Evolutionary conservation across 495 filamentous ascomycete species (phyloP).

Genomic region (Trichoderma asperelloides): DNA sequence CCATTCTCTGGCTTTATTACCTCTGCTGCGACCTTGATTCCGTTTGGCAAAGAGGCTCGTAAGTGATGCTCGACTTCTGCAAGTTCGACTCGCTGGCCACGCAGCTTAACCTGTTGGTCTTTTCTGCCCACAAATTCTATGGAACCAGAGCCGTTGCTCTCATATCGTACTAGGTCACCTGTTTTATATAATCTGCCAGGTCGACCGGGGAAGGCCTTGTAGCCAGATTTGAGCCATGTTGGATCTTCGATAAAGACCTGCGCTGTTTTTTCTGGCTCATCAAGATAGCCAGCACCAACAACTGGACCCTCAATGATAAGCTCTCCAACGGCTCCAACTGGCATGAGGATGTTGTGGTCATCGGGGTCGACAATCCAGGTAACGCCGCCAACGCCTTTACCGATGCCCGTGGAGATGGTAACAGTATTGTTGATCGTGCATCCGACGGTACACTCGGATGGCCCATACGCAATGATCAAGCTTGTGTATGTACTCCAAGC

Average conservation of each 20-base stretch:
- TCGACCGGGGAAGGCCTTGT: slow-evolving; percentile 28
- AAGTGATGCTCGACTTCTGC: slow-evolving; percentile 56
- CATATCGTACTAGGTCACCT: slow-evolving; percentile 54
- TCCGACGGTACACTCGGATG: slow-evolving; percentile 44
- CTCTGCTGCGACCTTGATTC: slow-evolving; percentile 30
- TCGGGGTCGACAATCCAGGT: slow-evolving; percentile 50
- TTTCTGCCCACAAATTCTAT: slow-evolving; percentile 54
- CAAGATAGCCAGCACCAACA: slow-evolving; percentile 42
- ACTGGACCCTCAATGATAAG: slow-evolving; percentile 52
- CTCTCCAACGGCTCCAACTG: slow-evolving; percentile 53
- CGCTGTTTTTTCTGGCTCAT: slow-evolving; percentile 33
- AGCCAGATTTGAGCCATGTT: slow-evolving; percentile 37
- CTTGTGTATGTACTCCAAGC: slow-evolving; percentile 29
- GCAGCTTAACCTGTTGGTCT: slow-evolving; percentile 58
- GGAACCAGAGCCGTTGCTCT: slow-evolving; percentile 40
- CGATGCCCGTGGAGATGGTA: slow-evolving; percentile 25
- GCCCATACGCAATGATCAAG: slow-evolving; percentile 51
- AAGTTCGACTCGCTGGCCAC: slow-evolving; percentile 57
- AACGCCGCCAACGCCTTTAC: slow-evolving; percentile 32
- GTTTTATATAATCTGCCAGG: slow-evolving; percentile 57
- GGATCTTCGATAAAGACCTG: slow-evolving; percentile 42
- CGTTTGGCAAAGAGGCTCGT: slow-evolving; percentile 24
- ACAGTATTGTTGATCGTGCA: slow-evolving; percentile 34
- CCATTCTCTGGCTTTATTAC: slow-evolving; percentile 31
- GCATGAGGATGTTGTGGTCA: slow-evolving; percentile 43